A percentile compares a stretch with the other conserved stretches of the same genome.
Conservation (phyloP, 2,329 filamentous ascomycete species). For the Teratosphaeria nubilosa region DNA sequence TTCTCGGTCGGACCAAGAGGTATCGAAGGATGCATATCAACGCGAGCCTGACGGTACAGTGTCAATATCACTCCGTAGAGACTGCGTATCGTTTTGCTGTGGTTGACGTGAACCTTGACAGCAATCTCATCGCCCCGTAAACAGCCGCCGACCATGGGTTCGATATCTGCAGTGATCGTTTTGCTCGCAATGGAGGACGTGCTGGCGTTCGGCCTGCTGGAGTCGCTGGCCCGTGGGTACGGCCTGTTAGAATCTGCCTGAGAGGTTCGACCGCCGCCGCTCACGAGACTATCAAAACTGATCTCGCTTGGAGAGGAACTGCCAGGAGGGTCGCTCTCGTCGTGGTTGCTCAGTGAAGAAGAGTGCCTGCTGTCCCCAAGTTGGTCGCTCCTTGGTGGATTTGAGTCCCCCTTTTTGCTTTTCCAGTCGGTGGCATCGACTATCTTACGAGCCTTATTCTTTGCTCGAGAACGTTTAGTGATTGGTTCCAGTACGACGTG, state of each 20-base stretch:
- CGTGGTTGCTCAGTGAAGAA: slow-evolving; percentile 15
- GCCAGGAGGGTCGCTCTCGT: slow-evolving; percentile 24
- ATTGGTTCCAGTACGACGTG: slow-evolving; percentile 83
- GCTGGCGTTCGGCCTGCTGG: slow-evolving; percentile 40
- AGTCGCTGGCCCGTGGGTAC: slow-evolving; percentile 4
- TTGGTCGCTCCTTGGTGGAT: slow-evolving; percentile 12
- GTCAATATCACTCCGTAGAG: slow-evolving; percentile 89
- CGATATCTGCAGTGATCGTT: slow-evolving; percentile 77
- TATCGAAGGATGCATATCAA: slow-evolving; percentile 65
- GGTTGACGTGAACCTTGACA: slow-evolving; percentile 70
- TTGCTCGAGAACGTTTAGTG: slow-evolving; percentile 47
- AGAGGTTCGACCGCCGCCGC: slow-evolving; percentile 1
- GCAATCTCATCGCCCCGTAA: slow-evolving; percentile 75
- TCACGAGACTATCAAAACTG: slow-evolving; percentile 32
- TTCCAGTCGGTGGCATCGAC: slow-evolving; percentile 17
- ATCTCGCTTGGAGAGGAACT: slow-evolving; percentile 39
- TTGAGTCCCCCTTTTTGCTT: slow-evolving; percentile 15
- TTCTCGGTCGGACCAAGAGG: slow-evolving; percentile 53
- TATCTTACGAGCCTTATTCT: slow-evolving; percentile 36
- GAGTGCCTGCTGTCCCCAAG: slow-evolving; percentile 17
- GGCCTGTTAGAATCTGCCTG: slow-evolving; percentile 5
- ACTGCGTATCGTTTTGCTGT: slow-evolving; percentile 82
- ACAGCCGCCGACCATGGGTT: slow-evolving; percentile 72
- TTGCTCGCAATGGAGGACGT: slow-evolving; percentile 52
- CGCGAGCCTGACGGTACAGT: slow-evolving; percentile 78